Base-by-base conservation (phyloP, 2,329 filamentous ascomycete species). In the Juglanconis juglandina region DNA sequence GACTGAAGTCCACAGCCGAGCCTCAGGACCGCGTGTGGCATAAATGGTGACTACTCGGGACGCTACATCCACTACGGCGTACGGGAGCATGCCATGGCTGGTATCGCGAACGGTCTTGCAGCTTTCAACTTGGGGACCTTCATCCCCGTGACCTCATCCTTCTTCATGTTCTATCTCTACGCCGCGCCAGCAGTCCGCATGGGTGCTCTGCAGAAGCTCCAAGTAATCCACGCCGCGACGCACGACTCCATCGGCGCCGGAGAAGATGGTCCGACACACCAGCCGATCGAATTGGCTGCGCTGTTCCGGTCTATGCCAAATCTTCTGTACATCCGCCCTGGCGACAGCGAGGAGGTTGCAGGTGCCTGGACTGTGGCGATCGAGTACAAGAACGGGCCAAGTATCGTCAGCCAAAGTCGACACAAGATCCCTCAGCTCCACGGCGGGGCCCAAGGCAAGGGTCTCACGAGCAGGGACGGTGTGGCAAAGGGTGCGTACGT, bases 21-120 rank as follows among this genome's bases (percentile, higher is more conserved):
- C 24, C 55, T 68, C 9, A 57, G 59, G 4, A 61, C 68, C 10
- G 50, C 63, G 1, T 66, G 67, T 35, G 67, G 68, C 32, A 63
- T 67, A 48, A 64, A 63, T 49, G 86, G 85, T 47, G 73, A 81
- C 69, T 81, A 80, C 63, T 66, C 74, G 1, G 83, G 83, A 3
- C 77, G 83, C 1, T 86, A 84, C 65, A 80, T 87, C 64, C 84
- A 84, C 69, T 87, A 78, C 68, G 84, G 84, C 44, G 80, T 87
- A 57, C 80, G 84, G 5, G 84, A 87, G 65, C 84, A 87, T 67
- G 84, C 83, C 58, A 87, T 88, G 85, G 77, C 77, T 2, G 72
- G 79, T 35, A 81, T 85, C 32, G 77, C 79, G 6, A 85, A 85
- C 68, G 86, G 85, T 3, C 70, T 88, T 4, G 84, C 85, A 0